Percentiles rank a stretch among this genome's conserved stretches.
Conservation (phyloP, 805 yeast species). For the Sungouiozyma ichnusensis region DNA sequence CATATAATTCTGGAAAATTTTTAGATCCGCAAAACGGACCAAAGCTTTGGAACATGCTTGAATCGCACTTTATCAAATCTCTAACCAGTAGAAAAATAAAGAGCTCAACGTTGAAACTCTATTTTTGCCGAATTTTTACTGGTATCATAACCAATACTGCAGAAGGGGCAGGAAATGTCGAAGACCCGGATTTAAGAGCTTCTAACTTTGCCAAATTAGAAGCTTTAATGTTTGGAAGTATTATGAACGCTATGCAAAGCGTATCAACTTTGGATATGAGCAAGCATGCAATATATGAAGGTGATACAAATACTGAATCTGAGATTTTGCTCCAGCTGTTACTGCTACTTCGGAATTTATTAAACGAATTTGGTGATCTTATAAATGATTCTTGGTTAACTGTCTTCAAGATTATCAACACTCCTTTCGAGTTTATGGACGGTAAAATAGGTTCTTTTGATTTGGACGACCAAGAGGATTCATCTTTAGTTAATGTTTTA, state of each 20-base stretch:
- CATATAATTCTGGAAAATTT: conserved; percentile 43
- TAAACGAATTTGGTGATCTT: conserved; percentile 65
- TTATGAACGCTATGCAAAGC: conserved; percentile 35
- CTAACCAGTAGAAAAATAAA: conserved; percentile 35
- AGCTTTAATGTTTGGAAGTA: conserved; percentile 36
- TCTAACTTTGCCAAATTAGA: conserved; percentile 30
- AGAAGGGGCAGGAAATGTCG: conserved; percentile 16
- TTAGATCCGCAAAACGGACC: conserved; percentile 26
- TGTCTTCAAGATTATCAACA: conserved; percentile 48
- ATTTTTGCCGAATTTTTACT: conserved; percentile 43
- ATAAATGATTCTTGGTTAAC: conserved; percentile 61
- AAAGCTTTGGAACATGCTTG: conserved; percentile 39
- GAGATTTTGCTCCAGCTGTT: conserved; percentile 56
- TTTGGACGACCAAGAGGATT: conserved; percentile 21
- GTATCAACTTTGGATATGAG: conserved; percentile 29
- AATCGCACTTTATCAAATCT: conserved; percentile 37
- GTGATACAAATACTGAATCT: conserved; percentile 43
- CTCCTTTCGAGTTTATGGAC: conserved; percentile 43
- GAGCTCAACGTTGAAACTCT: conserved; percentile 35
- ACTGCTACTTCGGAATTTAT: conserved; percentile 55
- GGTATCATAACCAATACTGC: conserved; percentile 33
- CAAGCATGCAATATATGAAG: conserved; percentile 28
- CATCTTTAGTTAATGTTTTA: conserved; percentile 27
- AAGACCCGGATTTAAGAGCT: conserved; percentile 11
- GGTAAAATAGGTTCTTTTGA: conserved; percentile 15